These are phyloP conservation scores for Baorangia bicolor DNA, from an alignment of 768 basidiomycete genomes.

Conservation along the genomic window DNA sequence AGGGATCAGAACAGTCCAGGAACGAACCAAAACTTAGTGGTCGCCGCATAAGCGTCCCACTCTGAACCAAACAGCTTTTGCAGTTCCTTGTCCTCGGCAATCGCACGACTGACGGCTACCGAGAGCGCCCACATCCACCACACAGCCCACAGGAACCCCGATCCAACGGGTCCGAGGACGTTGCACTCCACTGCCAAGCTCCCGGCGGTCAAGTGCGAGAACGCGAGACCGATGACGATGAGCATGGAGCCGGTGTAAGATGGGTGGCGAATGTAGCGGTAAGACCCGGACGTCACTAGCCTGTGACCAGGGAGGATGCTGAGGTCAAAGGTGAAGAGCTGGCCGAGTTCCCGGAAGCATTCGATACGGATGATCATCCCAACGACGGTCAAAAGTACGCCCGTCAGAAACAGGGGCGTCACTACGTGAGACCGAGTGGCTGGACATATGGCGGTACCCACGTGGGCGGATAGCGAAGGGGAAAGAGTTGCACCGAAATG, in stretches of 20 bases:
- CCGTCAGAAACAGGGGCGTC: slow-evolving; percentile 46
- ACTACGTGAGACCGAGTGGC: slow-evolving; percentile 24
- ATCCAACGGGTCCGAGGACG: slow-evolving; percentile 29
- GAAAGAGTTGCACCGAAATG: slow-evolving; percentile 30
- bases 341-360: slow-evolving; percentile 53
- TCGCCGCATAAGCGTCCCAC: slow-evolving; percentile 47
- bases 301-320: slow-evolving; percentile 52
- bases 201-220: slow-evolving; percentile 46
- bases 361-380: slow-evolving; percentile 50
- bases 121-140: slow-evolving; percentile 54
- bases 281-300: slow-evolving; percentile 50
- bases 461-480: slow-evolving; percentile 34
- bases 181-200: slow-evolving; percentile 47
- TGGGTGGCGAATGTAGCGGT: slow-evolving; percentile 54
- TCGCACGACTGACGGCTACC: slow-evolving; percentile 47
- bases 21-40: slow-evolving; percentile 50
- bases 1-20: slow-evolving; percentile 42
- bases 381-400: slow-evolving; percentile 41
- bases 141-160: slow-evolving; percentile 33
- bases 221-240: slow-evolving; percentile 45
- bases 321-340: slow-evolving; percentile 59
- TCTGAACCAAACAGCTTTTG: slow-evolving; percentile 42
- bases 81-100: slow-evolving; percentile 53
- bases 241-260: slow-evolving; percentile 54
- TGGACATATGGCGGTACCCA: slow-evolving; percentile 36